Evolutionary conservation across 2,329 filamentous ascomycete genomes (phyloP).

Genomic region (Aspergillus spinulosporus): DNA sequence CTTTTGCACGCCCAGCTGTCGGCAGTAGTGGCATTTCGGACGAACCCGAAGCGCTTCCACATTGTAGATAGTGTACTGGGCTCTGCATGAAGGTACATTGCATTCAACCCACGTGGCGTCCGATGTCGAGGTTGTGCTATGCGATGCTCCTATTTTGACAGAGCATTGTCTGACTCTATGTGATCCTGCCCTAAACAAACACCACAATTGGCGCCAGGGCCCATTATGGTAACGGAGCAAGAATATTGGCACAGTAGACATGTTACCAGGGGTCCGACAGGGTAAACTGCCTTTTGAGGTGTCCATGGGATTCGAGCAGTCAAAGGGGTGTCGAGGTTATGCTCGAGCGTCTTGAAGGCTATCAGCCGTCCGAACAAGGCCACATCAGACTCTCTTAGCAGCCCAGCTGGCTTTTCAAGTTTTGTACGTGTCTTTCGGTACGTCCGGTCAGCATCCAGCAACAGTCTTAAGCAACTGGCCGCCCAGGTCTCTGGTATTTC

Average conservation of each 20-base stretch:
- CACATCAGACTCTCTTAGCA: neutral
- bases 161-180: neutral
- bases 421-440: conserved; percentile 23
- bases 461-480: conserved; percentile 46
- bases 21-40: conserved; percentile 54
- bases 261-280: conserved; percentile 45
- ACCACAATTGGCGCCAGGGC: conserved; percentile 42
- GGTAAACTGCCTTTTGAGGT: conserved; percentile 46
- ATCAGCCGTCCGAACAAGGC: conserved; percentile 48
- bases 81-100: conserved; percentile 43
- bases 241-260: conserved; percentile 49
- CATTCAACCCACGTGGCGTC: conserved; percentile 52
- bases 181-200: conserved; percentile 37
- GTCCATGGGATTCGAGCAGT: conserved; percentile 49
- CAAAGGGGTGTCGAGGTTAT: conserved; percentile 49
- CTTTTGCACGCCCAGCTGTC: conserved; percentile 21
- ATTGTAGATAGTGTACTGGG: conserved; percentile 55
- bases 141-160: neutral
- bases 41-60: conserved; percentile 44
- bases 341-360: conserved; percentile 49
- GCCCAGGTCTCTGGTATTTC: conserved; percentile 55
- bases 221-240: conserved; percentile 55
- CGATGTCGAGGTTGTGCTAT: neutral
- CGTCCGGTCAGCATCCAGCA: conserved; percentile 50
- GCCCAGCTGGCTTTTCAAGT: neutral